A percentile compares a stretch with the other conserved stretches of the same genome.
Evolutionary conservation across 202 grass and related monocot genomes (phyloP).

Genomic region (Thinopyrum obtusiflorum): DNA sequence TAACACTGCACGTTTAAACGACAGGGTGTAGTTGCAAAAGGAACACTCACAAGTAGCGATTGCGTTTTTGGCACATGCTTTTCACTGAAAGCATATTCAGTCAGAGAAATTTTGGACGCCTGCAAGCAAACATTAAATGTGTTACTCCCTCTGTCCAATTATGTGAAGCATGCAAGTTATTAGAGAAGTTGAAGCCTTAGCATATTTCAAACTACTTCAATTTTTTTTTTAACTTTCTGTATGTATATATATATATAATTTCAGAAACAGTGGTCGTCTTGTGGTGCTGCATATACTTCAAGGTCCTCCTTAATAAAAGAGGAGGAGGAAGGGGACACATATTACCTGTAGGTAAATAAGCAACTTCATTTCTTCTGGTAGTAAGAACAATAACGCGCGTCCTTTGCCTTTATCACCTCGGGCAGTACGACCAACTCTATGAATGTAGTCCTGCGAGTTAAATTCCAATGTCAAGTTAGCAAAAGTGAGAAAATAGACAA

Average conservation of each 20-base stretch:
- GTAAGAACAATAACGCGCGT: constrained; percentile 71
- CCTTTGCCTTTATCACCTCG: constrained; percentile 85
- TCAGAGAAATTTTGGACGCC: constrained; percentile 73
- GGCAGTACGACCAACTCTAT: constrained; percentile 85
- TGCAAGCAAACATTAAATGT: constrained; percentile 34
- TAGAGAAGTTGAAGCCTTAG: no score
- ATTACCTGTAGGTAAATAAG: constrained; percentile 75
- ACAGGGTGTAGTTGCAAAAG: not conserved
- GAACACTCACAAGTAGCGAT: constrained; percentile 56
- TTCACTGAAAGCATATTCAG: constrained; percentile 59
- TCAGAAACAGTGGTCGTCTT: no score
- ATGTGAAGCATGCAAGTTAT: not conserved
- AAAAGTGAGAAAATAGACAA: not conserved
- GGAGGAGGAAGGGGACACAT: not conserved
- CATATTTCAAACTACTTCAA: no score
- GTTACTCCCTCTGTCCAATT: not conserved
- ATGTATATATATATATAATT: not conserved
- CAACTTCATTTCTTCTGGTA: constrained; percentile 79
- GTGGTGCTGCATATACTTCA: no score
- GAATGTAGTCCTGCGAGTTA: constrained; percentile 85
- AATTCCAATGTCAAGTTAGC: constrained; percentile 17
- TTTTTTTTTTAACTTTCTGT: not conserved
- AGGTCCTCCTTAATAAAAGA: no score
- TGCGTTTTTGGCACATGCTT: constrained; percentile 72
- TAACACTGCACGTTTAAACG: not conserved